A percentile compares a stretch with the other conserved stretches of the same genome.
phyloP scores from a whole-genome alignment of 1,139 yeast genomes.

The Pichia sp. region DNA sequence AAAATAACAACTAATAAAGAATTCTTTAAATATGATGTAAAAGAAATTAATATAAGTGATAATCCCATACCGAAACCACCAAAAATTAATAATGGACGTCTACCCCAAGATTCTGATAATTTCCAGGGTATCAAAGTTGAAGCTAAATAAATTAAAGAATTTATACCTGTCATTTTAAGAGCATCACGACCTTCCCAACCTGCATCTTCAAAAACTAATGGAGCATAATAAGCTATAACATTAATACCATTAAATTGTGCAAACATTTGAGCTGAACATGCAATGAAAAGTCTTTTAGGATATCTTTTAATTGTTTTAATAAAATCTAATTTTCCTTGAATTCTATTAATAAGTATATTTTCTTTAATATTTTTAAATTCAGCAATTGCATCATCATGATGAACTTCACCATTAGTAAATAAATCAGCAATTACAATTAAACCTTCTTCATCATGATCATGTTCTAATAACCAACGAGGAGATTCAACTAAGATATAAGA shows the following conservation, averaged over 20 bases:
- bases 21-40: conserved; percentile 6
- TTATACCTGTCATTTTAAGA: conserved; percentile 88
- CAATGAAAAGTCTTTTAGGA: conserved; percentile 74
- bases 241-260: conserved; percentile 93
- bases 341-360: conserved; percentile 65
- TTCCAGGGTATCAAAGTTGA: conserved; percentile 91
- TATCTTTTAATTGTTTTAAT: conserved; percentile 64
- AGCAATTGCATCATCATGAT: conserved; percentile 49
- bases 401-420: conserved; percentile 59
- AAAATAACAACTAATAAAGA: conserved; percentile 59
- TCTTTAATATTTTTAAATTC: conserved; percentile 78
- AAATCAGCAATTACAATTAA: conserved; percentile 76
- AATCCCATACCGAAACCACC: conserved; percentile 80
- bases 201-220: conserved; percentile 88
- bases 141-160: conserved; percentile 64
- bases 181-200: conserved; percentile 92
- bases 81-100: conserved; percentile 69
- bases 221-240: conserved; percentile 89
- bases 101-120: conserved; percentile 84
- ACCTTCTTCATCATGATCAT: conserved; percentile 86
- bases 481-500: conserved; percentile 77
- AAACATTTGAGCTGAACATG: conserved; percentile 85
- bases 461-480: conserved; percentile 85
- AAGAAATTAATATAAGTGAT: conserved; percentile 49
- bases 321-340: conserved; percentile 74